Conservation (phyloP, 257 asterid genomes). For the Galeopsis tetrahit region DNA sequence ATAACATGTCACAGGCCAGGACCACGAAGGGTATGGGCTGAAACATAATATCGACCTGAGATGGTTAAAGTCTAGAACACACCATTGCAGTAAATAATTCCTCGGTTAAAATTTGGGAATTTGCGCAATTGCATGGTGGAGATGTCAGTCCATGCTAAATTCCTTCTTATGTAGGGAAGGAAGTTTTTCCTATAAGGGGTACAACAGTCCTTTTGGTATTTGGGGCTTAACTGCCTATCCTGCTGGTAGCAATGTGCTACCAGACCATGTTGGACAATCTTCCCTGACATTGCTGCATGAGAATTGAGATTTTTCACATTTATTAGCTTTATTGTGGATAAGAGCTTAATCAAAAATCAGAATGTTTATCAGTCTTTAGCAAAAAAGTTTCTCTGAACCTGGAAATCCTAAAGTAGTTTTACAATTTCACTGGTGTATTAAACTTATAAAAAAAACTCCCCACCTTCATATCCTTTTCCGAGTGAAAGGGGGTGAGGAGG, state of each 20-base stretch:
- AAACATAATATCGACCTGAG: slow-evolving; percentile 76
- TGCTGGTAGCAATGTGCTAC: slow-evolving; percentile 98
- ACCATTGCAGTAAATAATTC: slow-evolving; percentile 93
- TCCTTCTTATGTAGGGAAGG: slow-evolving; percentile 66
- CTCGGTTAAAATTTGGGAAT: slow-evolving; percentile 66
- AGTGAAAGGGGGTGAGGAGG: slow-evolving; percentile 14
- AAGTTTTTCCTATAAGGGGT: slow-evolving; percentile 63
- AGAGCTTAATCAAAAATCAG: slow-evolving; percentile 40
- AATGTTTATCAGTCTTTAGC: slow-evolving; percentile 25
- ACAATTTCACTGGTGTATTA: slow-evolving; percentile 1
- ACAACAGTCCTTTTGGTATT: slow-evolving; percentile 62
- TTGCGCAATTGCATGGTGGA: slow-evolving; percentile 70
- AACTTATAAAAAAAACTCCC: neutral
- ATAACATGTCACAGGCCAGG: slow-evolving; percentile 44
- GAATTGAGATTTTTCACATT: slow-evolving; percentile 59
- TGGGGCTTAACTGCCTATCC: slow-evolving; percentile 80
- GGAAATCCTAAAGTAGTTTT: slow-evolving; percentile 24
- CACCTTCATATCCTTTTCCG: slow-evolving; percentile 12
- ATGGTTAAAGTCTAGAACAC: slow-evolving; percentile 91
- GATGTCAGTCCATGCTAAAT: slow-evolving; percentile 80
- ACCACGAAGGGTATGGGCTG: slow-evolving; percentile 42
- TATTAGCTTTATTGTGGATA: slow-evolving; percentile 45
- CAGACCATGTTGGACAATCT: slow-evolving; percentile 87
- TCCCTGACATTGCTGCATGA: slow-evolving; percentile 95
- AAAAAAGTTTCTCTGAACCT: slow-evolving; percentile 14